These are phyloP conservation scores for Ulmus americana DNA, from an alignment of 331 rosid species.

Conservation along the genomic window DNA sequence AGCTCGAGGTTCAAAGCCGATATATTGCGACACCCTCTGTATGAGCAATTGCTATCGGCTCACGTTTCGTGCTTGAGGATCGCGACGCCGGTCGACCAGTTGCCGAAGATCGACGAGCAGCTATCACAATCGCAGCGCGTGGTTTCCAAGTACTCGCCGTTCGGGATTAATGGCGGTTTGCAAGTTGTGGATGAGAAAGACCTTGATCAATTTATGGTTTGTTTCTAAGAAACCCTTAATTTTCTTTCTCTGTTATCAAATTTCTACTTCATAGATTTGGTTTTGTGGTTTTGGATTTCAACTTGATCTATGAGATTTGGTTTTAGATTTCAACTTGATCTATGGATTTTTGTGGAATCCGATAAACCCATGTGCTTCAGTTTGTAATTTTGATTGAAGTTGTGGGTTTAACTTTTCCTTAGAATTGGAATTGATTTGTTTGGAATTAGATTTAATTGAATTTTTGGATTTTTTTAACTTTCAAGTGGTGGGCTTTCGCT, in stretches of 20 bases:
- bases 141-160: constrained; percentile 69
- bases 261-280: neutral
- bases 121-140: constrained; percentile 81
- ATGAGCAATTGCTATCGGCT: constrained; percentile 85
- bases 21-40: constrained; percentile 75
- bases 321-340: too few relatives aligned
- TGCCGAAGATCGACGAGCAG: constrained; percentile 92
- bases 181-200: constrained; percentile 68
- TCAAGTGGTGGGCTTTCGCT: too few relatives aligned
- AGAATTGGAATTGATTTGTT: too few relatives aligned
- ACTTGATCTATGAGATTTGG: neutral
- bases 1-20: constrained; percentile 62
- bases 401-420: too few relatives aligned
- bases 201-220: constrained; percentile 91
- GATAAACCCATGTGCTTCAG: too few relatives aligned
- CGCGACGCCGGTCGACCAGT: constrained; percentile 96
- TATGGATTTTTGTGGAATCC: too few relatives aligned
- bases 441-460: too few relatives aligned
- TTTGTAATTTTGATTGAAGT: too few relatives aligned
- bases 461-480: too few relatives aligned
- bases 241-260: neutral
- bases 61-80: constrained; percentile 90
- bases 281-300: neutral
- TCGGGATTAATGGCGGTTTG: constrained; percentile 18
- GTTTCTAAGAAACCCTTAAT: neutral